phyloP scores from a whole-genome alignment of 2,329 filamentous ascomycete genomes.

The Cyclaneusma minus region DNA sequence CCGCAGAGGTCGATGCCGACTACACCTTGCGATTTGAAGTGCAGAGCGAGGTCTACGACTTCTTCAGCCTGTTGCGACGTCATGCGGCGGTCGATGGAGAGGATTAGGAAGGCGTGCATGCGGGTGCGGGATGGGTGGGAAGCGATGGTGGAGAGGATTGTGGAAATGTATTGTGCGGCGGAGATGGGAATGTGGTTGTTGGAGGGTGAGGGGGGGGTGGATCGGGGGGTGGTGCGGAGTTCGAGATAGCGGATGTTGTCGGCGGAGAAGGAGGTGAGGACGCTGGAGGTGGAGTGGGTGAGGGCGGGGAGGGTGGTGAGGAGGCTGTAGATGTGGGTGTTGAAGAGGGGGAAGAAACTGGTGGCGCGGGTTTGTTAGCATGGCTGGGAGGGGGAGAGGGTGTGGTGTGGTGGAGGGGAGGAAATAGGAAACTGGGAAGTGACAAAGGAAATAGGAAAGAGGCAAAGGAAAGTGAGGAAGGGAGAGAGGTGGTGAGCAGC shows the following conservation, averaged over 20 bases:
- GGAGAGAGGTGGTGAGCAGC: no score
- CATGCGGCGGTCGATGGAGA: slow-evolving; percentile 58
- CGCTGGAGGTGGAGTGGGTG: slow-evolving; percentile 44
- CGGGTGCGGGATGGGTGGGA: slow-evolving; percentile 12
- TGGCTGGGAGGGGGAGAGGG: slow-evolving; percentile 63
- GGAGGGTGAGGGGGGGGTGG: slow-evolving; percentile 29
- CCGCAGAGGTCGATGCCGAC: slow-evolving; percentile 70
- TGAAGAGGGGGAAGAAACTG: slow-evolving; percentile 68
- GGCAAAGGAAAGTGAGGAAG: slow-evolving; percentile 3
- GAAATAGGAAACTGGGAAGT: slow-evolving; percentile 5
- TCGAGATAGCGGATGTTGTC: slow-evolving; percentile 70
- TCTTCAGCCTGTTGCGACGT: slow-evolving; percentile 40
- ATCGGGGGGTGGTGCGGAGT: slow-evolving; percentile 63
- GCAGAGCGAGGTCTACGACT: slow-evolving; percentile 46
- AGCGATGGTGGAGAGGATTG: slow-evolving; percentile 48
- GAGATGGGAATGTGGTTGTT: no score
- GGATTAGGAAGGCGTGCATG: slow-evolving; percentile 51
- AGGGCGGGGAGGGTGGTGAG: slow-evolving; percentile 46
- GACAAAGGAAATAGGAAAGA: slow-evolving; percentile 2
- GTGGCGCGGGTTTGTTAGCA: no score
- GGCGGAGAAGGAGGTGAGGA: slow-evolving; percentile 47
- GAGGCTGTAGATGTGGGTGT: slow-evolving; percentile 64
- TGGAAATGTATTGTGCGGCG: slow-evolving; percentile 42
- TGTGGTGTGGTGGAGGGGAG: slow-evolving; percentile 22
- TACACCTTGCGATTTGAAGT: slow-evolving; percentile 36